Evolutionary conservation across 129 eudicot genomes (phyloP).

Genomic region (Tanacetum coccineum): DNA sequence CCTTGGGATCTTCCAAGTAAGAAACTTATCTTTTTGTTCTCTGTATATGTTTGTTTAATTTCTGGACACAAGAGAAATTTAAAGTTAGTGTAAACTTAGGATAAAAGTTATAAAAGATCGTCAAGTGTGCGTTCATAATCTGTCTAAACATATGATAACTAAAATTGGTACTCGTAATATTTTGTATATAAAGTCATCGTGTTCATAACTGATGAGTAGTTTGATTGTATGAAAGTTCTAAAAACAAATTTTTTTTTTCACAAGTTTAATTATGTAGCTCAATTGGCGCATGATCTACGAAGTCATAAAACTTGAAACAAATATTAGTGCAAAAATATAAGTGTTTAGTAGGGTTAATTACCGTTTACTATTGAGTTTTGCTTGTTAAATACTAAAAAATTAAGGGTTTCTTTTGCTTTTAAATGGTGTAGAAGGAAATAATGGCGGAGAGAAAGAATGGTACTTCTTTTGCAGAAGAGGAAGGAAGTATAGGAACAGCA

Average conservation of each 20-base stretch:
- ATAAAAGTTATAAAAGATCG: too few relatives aligned
- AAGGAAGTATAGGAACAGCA: slow-evolving; percentile 88
- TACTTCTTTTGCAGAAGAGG: slow-evolving; percentile 93
- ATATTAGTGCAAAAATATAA: neutral
- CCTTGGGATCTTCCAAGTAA: slow-evolving; percentile 97
- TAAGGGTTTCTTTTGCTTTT: slow-evolving; percentile 4
- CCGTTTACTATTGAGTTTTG: neutral
- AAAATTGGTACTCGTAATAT: too few relatives aligned
- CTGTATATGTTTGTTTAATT: neutral
- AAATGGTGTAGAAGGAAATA: slow-evolving; percentile 48
- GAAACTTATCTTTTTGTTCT: neutral
- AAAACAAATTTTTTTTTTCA: neutral
- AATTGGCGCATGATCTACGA: slow-evolving; percentile 1
- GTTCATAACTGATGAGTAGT: too few relatives aligned
- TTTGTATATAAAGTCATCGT: too few relatives aligned
- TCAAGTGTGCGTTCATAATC: too few relatives aligned
- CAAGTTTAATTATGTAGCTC: neutral
- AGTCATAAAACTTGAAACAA: slow-evolving; percentile 5
- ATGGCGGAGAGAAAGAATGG: slow-evolving; percentile 79
- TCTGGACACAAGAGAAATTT: neutral
- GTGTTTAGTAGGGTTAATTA: slow-evolving; percentile 6
- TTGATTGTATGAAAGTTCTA: too few relatives aligned
- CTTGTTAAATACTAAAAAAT: neutral
- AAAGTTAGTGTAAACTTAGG: neutral
- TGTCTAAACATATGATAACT: too few relatives aligned